A percentile compares a stretch with the other conserved stretches of the same genome.
Evolutionary conservation across 331 rosid species (phyloP).

Genomic region (Ulmus americana): DNA sequence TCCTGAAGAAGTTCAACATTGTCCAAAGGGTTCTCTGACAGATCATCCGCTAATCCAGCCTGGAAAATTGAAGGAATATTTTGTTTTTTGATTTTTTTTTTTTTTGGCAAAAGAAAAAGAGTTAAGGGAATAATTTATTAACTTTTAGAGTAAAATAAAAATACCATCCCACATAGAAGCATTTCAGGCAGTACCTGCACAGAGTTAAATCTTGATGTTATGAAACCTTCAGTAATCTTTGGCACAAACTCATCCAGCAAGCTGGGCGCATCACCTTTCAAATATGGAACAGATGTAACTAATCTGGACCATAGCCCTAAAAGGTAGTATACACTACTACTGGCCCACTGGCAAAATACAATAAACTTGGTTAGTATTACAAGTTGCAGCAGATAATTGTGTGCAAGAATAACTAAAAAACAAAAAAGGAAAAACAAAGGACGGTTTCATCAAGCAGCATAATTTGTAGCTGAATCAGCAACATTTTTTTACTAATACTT

Average conservation of each 20-base stretch:
- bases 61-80: slow-evolving; percentile 33
- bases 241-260: slow-evolving; percentile 88
- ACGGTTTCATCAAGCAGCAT: neutral
- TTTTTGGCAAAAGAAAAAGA: neutral
- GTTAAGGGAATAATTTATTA: neutral
- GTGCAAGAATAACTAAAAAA: neutral
- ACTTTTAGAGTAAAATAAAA: slow-evolving; percentile 17
- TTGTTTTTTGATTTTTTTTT: neutral
- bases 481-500: slow-evolving; percentile 14
- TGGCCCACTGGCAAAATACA: slow-evolving; percentile 70
- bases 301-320: slow-evolving; percentile 85
- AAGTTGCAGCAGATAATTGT: slow-evolving; percentile 4
- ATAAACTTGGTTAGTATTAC: slow-evolving; percentile 7
- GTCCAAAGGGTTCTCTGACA: slow-evolving; percentile 91
- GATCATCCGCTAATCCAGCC: slow-evolving; percentile 90
- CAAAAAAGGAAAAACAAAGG: too few relatives aligned
- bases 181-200: slow-evolving; percentile 63
- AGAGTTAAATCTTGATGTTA: slow-evolving; percentile 79
- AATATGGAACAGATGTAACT: slow-evolving; percentile 75
- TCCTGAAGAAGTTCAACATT: slow-evolving; percentile 97
- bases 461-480: slow-evolving; percentile 5
- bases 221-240: slow-evolving; percentile 81
- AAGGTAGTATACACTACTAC: slow-evolving; percentile 88
- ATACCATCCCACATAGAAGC: slow-evolving; percentile 20
- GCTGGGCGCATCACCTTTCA: slow-evolving; percentile 86